Base-by-base conservation (phyloP, 1,284 basidiomycete species). In the Ustilago xerochloae region DNA sequence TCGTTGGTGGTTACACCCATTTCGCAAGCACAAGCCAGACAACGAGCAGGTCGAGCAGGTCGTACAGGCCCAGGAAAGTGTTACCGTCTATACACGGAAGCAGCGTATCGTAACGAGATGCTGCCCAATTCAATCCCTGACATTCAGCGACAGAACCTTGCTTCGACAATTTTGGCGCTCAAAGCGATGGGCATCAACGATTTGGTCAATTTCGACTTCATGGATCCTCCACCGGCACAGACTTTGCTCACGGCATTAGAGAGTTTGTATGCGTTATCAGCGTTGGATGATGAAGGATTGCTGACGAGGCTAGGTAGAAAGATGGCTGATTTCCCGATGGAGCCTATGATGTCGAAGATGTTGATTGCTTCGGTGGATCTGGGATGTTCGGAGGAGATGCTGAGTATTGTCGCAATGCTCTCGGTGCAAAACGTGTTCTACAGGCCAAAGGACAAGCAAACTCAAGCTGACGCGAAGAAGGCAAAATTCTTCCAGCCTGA, bases 101-200 rank as follows among this genome's bases (percentile, higher is more conserved):
- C 94, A 3, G 96, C 97, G 6, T 99, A 93, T 87, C 90, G 94
- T 18, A 99, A 99, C 85, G 96, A 99, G 86, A 98, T 99, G 95
- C 86, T 97, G 55, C 93, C 95, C n/a, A 97, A 92, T 72, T 93
- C 94, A 6, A 95, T 98, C 64, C 96, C 96, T 4, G 96, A 99
- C 85, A 98, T 99, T 76, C 96, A 98, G 85, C 89, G 96, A 22
- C 95, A 94, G 70, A 98, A 97, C 85, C 86, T 99, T 74, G 90
- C 95, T 4, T 89, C 91, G 51, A 98, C 95, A 1, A 98, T 99
- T 81, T 86, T 99, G 18, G 92, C 94, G 86, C 88, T 99, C 68
- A 99, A 99, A 84, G 95, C 97, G 3, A 97, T 99, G 95, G 97
- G 97, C 32, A 90, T 99, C 86, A 99, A 99, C 82, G 95, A 99